Evolutionary conservation across 106 monocot genomes (phyloP), one percentile per base, ranked within the genome.

Genomic region (Dendrobium officinale): DNA sequence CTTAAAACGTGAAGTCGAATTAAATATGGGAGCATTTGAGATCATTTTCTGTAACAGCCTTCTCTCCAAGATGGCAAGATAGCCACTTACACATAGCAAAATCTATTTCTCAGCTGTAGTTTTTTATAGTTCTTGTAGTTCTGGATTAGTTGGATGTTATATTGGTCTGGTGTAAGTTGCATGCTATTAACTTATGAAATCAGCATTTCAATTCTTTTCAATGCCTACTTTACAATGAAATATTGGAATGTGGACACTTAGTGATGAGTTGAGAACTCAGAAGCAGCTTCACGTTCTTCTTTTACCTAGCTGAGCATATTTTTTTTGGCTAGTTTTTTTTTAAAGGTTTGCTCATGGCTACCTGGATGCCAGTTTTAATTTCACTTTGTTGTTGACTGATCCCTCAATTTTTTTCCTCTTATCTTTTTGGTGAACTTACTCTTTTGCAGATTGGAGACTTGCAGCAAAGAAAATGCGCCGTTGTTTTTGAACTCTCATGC

Each of bases 401-500:
- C n/a, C 29, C 7, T 11, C n/a, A 51, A 70, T 70, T 51, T 33
- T 77, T 45, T 29, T 68, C 58, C 42, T 17, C 4, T 76, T 51
- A 48, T 26, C 15, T 76, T 51, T 3, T 49, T 2, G 2, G 29
- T 43, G 18, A 55, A 27, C 26, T 16, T 20, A 55, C 13, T 31
- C 18, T 66, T 78, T 29, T 86, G 73, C 88, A 99, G 98, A 83
- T 89, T 83, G 88, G 73, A 51, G 98, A 99, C 42, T 82, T 85
- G 77, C 94, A 95, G 77, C 98, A 99, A 88, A 95, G 95, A 82
- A 99, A 99, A 85, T 93, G 91, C 80, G 81, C 91, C 84, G 90
- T 93, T 68, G 85, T 99, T 74, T 99, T 99, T 88, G 98, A 99
- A 74, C 89, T 99, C 33, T 93, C 95, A 33, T 99, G 98, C 72